Base-by-base conservation (phyloP, 768 basidiomycete species). In the Psilocybe cyanescens region DNA sequence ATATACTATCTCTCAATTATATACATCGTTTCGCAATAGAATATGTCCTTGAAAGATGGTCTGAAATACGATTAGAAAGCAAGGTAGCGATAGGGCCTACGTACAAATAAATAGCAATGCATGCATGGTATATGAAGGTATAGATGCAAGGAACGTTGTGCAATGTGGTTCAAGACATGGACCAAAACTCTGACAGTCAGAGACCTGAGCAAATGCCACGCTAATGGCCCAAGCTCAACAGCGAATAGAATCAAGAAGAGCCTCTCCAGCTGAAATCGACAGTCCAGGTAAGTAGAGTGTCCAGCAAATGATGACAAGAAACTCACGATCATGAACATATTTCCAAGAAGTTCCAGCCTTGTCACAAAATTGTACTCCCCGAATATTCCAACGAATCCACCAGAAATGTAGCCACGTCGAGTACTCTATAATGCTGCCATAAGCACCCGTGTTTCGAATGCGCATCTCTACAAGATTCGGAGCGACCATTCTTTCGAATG, bases 401-500 rank as follows among this genome's bases (percentile, higher is more conserved):
- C 67, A 70, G 39, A 60, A 51, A 8, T 57, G 54, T 12, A 70
- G 52, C 69, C 68, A 70, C 3, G 54, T 50, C 0, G 37, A 45
- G n/a, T 74, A 64, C 8, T 67, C 62, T 17, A 63, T 35, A 17
- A 76, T 57, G 41, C 62, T 58, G 44, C 37, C 19, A 58, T 79
- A 72, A 0, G 75, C 73, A 0, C 81, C 81, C 7, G 71, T 70
- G 56, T 82, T 78, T 56, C 76, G 69, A n/a, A 82, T 70, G 17
- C 78, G 74, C 37, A 82, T 57, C 24, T 80, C 79, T 5, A 55
- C 59, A 28, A 82, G 63, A 30, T 65, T 59, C 8, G 80, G 76
- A 19, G 78, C 58, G 31, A 70, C 46, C 35, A 78, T 61, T 53
- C 61, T 54, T 54, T 81, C 77, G 24, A 81, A 72, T 47, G 74